phyloP scores from a whole-genome alignment of 805 yeast genomes.

The Nakazawaea peltata region DNA sequence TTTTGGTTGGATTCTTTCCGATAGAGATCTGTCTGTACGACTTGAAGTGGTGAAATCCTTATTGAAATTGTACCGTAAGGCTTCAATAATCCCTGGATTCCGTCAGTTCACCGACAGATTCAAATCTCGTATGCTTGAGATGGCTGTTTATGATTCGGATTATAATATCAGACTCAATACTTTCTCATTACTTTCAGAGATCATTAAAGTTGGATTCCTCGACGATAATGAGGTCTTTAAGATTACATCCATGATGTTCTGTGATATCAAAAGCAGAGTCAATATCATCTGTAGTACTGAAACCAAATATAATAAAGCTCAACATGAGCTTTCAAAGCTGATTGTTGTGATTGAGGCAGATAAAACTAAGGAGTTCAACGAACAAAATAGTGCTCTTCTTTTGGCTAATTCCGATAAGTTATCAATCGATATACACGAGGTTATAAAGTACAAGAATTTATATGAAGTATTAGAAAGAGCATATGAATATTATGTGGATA shows the following conservation, averaged over 20 bases:
- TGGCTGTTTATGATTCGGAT: constrained; percentile 51
- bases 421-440: constrained; percentile 22
- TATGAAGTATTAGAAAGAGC: constrained; percentile 23
- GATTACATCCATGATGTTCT: constrained; percentile 35
- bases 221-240: constrained; percentile 47
- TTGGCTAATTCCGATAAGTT: constrained; percentile 4
- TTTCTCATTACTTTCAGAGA: constrained; percentile 43
- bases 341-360: constrained; percentile 36
- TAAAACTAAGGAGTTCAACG: constrained; percentile 22
- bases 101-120: constrained; percentile 75
- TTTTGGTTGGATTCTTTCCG: constrained; percentile 83
- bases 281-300: constrained; percentile 4
- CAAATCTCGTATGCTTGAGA: constrained; percentile 55
- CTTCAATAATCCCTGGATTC: constrained; percentile 48
- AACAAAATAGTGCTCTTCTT: background rate
- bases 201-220: constrained; percentile 53
- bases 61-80: constrained; percentile 30
- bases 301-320: constrained; percentile 20
- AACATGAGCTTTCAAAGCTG: constrained; percentile 47
- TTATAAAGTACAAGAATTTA: too few relatives aligned
- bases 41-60: constrained; percentile 54
- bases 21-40: constrained; percentile 52
- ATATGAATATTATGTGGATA: constrained; percentile 14
- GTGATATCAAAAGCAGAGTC: constrained; percentile 19
- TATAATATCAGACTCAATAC: constrained; percentile 43